These are phyloP conservation scores for Curvularia spicifera DNA, from an alignment of 2,329 filamentous ascomycete genomes.

Conservation along the genomic window DNA sequence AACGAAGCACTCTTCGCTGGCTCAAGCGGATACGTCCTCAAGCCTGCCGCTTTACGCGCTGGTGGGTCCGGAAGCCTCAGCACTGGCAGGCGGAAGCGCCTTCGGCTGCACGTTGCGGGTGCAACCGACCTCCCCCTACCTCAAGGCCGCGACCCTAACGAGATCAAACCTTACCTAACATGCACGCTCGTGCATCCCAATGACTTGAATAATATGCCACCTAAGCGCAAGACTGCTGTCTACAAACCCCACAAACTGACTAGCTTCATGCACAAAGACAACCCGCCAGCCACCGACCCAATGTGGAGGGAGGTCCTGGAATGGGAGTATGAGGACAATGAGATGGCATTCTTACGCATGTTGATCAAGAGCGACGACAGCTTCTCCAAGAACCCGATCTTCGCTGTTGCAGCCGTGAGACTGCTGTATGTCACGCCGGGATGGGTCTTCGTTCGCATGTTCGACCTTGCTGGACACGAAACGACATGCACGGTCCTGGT, in stretches of 20 bases:
- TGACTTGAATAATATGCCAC: constrained; percentile 55
- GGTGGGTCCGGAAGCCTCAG: constrained; percentile 61
- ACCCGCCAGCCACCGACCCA: constrained; percentile 65
- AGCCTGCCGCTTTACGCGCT: constrained; percentile 64
- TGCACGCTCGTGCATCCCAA: constrained; percentile 68
- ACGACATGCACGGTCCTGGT: constrained; percentile 68
- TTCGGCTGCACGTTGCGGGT: constrained; percentile 66
- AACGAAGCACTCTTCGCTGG: constrained; percentile 72
- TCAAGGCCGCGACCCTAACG: constrained; percentile 53
- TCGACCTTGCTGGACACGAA: constrained; percentile 69
- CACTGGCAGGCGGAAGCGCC: constrained; percentile 55
- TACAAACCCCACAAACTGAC: constrained; percentile 67
- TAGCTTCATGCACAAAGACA: constrained; percentile 63
- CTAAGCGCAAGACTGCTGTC: constrained; percentile 66
- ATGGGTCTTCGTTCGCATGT: constrained; percentile 69
- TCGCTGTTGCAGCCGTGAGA: constrained; percentile 67
- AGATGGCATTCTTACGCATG: constrained; percentile 68
- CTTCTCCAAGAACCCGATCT: constrained; percentile 67
- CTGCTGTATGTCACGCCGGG: constrained; percentile 62
- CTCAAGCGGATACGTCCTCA: constrained; percentile 70
- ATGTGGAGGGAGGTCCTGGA: constrained; percentile 70
- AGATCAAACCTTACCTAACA: constrained; percentile 69
- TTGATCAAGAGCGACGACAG: constrained; percentile 71
- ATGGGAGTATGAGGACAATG: constrained; percentile 73
- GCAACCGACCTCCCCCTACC: constrained; percentile 67